Conservation (phyloP, 352 stramenopile species). For the Phytophthora sp. region DNA sequence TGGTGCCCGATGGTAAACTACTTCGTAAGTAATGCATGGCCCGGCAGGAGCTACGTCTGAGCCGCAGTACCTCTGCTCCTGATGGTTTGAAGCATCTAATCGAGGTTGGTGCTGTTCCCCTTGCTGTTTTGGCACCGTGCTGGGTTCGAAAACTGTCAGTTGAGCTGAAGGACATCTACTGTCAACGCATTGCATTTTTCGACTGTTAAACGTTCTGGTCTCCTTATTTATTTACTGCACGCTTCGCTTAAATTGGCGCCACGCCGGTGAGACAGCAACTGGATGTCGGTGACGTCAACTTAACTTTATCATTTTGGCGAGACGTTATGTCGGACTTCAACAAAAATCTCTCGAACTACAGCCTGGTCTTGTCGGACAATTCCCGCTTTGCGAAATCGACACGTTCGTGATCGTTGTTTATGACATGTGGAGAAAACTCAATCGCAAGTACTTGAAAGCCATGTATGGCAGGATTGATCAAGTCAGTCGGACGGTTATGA, state of each 20-base stretch:
- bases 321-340: slow-evolving; percentile 12
- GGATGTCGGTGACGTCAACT: background rate
- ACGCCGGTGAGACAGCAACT: slow-evolving; percentile 1
- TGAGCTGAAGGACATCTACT: background rate
- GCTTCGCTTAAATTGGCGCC: slow-evolving; percentile 1
- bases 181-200: slow-evolving; percentile 8
- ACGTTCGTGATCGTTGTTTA: slow-evolving; percentile 1
- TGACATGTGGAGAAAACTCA: slow-evolving; percentile 11
- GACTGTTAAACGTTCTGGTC: slow-evolving; percentile 16
- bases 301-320: slow-evolving; percentile 8
- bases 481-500: slow-evolving; percentile 1
- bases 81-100: background rate
- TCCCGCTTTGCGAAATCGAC: slow-evolving; percentile 3
- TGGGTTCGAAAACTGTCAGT: background rate
- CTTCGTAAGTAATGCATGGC: slow-evolving; percentile 4
- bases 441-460: slow-evolving; percentile 6
- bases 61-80: background rate
- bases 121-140: background rate
- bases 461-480: background rate
- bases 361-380: background rate
- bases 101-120: background rate
- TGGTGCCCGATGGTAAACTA: background rate
- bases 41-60: background rate
- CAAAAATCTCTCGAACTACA: slow-evolving; percentile 9
- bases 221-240: slow-evolving; percentile 9